Evolutionary conservation across 768 basidiomycete genomes (phyloP).

Genomic region (Termitomyces sp.): DNA sequence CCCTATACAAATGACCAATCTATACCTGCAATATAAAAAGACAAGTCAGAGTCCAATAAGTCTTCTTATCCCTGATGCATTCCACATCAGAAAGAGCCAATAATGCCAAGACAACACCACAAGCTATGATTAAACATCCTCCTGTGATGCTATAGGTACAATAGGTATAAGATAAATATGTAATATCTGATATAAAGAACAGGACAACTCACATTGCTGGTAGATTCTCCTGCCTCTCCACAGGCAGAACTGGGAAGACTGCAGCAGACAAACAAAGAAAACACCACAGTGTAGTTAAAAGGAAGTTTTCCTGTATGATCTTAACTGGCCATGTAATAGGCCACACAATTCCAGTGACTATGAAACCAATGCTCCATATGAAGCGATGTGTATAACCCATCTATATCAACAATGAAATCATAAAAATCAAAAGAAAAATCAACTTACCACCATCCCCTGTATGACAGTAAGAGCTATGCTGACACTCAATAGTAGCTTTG

Average conservation of each 20-base stretch:
- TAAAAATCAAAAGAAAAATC: too few relatives aligned
- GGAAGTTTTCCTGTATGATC: slow-evolving; percentile 18
- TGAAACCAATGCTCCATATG: slow-evolving; percentile 67
- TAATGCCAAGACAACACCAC: slow-evolving; percentile 20
- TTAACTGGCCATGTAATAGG: slow-evolving; percentile 47
- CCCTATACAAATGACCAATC: neutral
- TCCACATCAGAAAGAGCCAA: slow-evolving; percentile 6
- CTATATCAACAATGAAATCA: slow-evolving; percentile 24
- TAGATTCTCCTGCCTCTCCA: slow-evolving; percentile 65
- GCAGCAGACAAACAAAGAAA: slow-evolving; percentile 44
- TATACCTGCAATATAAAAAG: slow-evolving; percentile 18
- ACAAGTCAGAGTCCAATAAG: neutral
- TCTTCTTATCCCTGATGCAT: slow-evolving; percentile 3
- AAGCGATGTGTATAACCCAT: slow-evolving; percentile 64
- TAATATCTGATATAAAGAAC: neutral
- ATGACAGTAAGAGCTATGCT: slow-evolving; percentile 36
- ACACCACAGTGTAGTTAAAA: slow-evolving; percentile 35
- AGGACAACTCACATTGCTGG: slow-evolving; percentile 45
- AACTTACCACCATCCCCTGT: slow-evolving; percentile 69
- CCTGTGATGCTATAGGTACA: slow-evolving; percentile 50
- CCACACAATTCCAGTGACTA: slow-evolving; percentile 59
- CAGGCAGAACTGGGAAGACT: slow-evolving; percentile 65
- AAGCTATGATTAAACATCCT: slow-evolving; percentile 37
- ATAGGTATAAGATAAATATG: neutral
- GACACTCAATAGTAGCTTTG: slow-evolving; percentile 17